Base-by-base conservation (phyloP, 148 eudicot genomes). In the Hydrangea macrophylla region DNA sequence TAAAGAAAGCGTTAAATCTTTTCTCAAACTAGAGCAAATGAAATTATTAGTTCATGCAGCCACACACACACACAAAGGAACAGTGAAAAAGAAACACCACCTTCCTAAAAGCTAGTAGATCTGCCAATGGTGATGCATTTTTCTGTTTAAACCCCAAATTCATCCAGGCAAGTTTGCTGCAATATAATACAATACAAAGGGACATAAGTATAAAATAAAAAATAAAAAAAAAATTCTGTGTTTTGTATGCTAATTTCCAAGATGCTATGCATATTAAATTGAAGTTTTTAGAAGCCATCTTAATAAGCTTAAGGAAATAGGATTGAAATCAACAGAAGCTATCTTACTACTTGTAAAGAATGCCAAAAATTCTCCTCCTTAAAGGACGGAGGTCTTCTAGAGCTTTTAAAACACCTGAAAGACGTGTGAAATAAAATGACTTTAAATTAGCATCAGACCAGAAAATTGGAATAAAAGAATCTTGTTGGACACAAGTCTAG, bases 151-250 rank as follows among this genome's bases (percentile, higher is more conserved):
- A 95, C 18, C 97, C 99, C 64, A 72, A 63, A 56, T 91, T 91
- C 96, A 91, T 83, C 97, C 97, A 91, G 63, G 71, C 62, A 59
- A 87, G 90, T 70, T 95, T 95, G 90, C 97, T 95, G 93, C 62
- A 68, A 58, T 57, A 28, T 23, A 53, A 74, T 54, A 28, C 26
- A 53, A 74, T 54, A 42, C 55, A 28, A 58, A 18, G 26, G 6
- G 7, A 15, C 3, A 36, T 44, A 36, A 67, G 45, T 54, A 69
- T 61, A 45, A 51, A 8, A n/a, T n/a, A n/a, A n/a, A n/a, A n/a
- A n/a, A n/a, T n/a, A n/a, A n/a, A n/a, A n/a, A 18, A 60, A 55
- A 48, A 15, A 18, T 48, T 20, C 24, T 35, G 50, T n/a, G 55
- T 39, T 58, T 24, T 27, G 55, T 65, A 42, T 30, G 45, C 17